Base-by-base conservation (phyloP, 176 grass and related monocot genomes). In the Guadua angustifolia region DNA sequence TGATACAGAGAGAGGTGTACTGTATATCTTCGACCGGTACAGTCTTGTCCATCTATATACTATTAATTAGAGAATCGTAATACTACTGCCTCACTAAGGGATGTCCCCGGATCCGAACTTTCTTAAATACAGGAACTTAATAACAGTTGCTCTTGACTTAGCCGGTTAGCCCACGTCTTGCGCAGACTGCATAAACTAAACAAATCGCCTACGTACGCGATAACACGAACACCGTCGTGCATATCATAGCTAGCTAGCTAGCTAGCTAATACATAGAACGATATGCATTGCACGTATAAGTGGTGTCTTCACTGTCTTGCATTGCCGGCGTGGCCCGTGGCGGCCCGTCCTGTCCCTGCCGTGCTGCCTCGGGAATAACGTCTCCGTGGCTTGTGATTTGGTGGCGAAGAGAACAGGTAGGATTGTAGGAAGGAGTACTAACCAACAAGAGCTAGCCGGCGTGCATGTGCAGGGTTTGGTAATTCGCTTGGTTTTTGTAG, bases 131-230 rank as follows among this genome's bases (percentile, higher is more conserved):
- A 26, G 24, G n/a, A 57, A 10, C 10, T 38, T 55, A 70, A 50
- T 45, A 63, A 42, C 63, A 8, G 53, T 43, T 25, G 52, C 12
- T 69, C 15, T 76, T 81, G 83, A 82, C 88, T 69, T 77, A 13
- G 82, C 57, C 88, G 77, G 83, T 69, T 77, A 13, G 82, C 57
- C 88, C 88, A 64, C 72, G 88, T 90, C 88, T 74, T 67, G 58
- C 75, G 58, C 35, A 2, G 14, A 7, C 35, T 53, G 18, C 1
- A 56, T 42, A 36, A 69, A 81, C 40, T 12, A 40, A 42, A 11
- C 3, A 36, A 45, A 63, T 80, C 58, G 51, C 3, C 44, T 15
- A 43, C 42, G n/a, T n/a, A n/a, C n/a, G n/a, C 5, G 52, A 40
- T 5, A 19, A 57, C 69, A 60, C 68, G 25, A 83, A 29, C 87